Conservation (phyloP, 306 rosid genomes). For the Vachellia pachyceras region DNA sequence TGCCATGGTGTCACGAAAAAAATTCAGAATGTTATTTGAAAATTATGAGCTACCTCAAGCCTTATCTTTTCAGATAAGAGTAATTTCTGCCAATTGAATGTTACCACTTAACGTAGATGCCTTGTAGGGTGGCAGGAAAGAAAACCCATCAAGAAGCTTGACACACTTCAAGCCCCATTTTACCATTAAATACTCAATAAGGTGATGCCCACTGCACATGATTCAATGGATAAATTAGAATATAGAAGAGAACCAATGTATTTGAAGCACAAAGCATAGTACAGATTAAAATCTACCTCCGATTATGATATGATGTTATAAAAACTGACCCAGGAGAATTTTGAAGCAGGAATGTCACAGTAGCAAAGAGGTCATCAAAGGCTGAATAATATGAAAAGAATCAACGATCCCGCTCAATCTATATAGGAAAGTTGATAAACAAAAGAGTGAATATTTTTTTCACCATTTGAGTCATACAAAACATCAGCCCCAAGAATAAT, state of each 20-base stretch:
- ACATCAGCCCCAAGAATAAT: conserved; percentile 91
- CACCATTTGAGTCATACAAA: conserved; percentile 78
- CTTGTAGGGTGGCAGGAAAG: conserved; percentile 73
- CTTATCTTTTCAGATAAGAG: conserved; percentile 51
- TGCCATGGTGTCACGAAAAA: conserved; percentile 7
- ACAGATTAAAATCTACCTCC: conserved; percentile 57
- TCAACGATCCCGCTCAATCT: conserved; percentile 41
- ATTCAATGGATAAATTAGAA: conserved; percentile 8
- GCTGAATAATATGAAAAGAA: conserved; percentile 52
- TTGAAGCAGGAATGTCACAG: conserved; percentile 66
- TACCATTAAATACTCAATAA: conserved; percentile 62
- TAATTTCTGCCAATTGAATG: conserved; percentile 86
- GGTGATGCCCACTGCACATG: conserved; percentile 68
- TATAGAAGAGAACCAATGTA: conserved; percentile 4
- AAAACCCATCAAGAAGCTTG: conserved; percentile 90
- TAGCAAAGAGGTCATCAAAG: conserved; percentile 71
- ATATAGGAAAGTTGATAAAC: conserved; percentile 25
- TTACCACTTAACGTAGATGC: conserved; percentile 76
- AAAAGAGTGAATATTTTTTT: conserved; percentile 18
- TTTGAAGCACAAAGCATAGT: conserved; percentile 25
- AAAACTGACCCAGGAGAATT: conserved; percentile 64
- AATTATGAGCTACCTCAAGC: conserved; percentile 44
- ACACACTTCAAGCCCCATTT: conserved; percentile 76
- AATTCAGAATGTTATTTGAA: conserved; percentile 26
- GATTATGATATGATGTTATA: conserved; percentile 66